These are phyloP conservation scores for Neoscytalidium dimidiatum DNA, from an alignment of 2,329 filamentous ascomycete genomes.

Conservation along the genomic window DNA sequence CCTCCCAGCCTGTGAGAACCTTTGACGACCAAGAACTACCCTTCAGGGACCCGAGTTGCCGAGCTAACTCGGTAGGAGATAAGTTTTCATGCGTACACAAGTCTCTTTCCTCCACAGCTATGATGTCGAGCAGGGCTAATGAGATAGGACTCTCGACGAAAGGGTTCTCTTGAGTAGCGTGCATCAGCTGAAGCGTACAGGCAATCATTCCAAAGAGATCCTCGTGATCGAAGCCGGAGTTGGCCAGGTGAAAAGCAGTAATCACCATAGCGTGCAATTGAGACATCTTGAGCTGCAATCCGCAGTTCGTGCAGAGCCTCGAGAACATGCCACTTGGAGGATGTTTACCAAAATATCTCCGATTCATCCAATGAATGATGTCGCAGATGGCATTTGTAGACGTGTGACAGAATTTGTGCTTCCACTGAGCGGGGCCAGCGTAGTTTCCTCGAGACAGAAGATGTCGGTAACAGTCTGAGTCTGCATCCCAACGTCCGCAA, in stretches of 20 bases:
- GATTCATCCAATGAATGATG: conserved; percentile 30
- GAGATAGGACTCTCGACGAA: neutral
- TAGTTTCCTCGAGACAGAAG: conserved; percentile 30
- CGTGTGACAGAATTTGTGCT: conserved; percentile 50
- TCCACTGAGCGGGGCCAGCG: conserved; percentile 40
- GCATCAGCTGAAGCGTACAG: conserved; percentile 37
- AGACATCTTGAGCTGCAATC: conserved; percentile 32
- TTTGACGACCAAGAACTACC: neutral
- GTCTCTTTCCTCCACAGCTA: neutral
- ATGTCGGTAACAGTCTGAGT: conserved; percentile 37
- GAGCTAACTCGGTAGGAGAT: neutral
- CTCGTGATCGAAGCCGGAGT: conserved; percentile 35
- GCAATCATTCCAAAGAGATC: conserved; percentile 44
- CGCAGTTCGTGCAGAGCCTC: conserved; percentile 33
- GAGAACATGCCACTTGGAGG: conserved; percentile 34
- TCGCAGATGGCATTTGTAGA: conserved; percentile 43
- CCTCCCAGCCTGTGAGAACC: neutral
- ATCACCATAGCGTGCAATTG: conserved; percentile 43
- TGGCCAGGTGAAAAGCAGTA: conserved; percentile 36
- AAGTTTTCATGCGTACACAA: neutral
- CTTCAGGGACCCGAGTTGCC: neutral
- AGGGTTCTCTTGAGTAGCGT: neutral
- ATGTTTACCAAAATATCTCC: conserved; percentile 19
- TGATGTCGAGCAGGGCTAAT: neutral
- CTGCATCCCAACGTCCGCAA: conserved; percentile 47